A percentile compares a stretch with the other conserved stretches of the same genome.
Evolutionary conservation across 2,329 filamentous ascomycete genomes (phyloP).

Genomic region (Geosmithia putterillii): DNA sequence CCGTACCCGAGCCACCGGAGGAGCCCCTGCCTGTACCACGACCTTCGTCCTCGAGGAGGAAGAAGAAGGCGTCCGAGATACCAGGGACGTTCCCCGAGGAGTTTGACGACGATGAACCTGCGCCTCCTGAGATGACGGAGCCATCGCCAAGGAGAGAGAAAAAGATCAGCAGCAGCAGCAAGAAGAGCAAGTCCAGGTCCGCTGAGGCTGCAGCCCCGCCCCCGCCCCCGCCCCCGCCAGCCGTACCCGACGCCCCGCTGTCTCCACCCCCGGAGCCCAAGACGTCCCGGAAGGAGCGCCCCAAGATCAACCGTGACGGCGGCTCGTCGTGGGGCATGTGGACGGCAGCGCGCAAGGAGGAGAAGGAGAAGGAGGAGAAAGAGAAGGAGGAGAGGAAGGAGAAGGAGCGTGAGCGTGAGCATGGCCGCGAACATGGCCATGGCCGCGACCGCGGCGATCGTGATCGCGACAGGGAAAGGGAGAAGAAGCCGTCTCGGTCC

Average conservation of each 20-base stretch:
- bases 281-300: slow-evolving; percentile 61
- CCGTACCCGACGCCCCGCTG: slow-evolving; percentile 32
- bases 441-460: too few species aligned
- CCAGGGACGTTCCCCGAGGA: slow-evolving; percentile 45
- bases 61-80: slow-evolving; percentile 20
- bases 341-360: slow-evolving; percentile 29
- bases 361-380: slow-evolving; percentile 17
- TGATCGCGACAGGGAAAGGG: neutral
- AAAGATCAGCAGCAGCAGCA: slow-evolving; percentile 1
- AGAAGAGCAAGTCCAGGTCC: slow-evolving; percentile 12
- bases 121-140: slow-evolving; percentile 1
- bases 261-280: slow-evolving; percentile 43
- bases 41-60: slow-evolving; percentile 8
- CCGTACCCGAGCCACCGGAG: slow-evolving; percentile 7
- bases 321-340: slow-evolving; percentile 65
- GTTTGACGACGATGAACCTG: slow-evolving; percentile 2
- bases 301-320: slow-evolving; percentile 61
- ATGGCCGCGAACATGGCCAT: neutral
- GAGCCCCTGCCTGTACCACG: slow-evolving; percentile 1
- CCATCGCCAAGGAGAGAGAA: slow-evolving; percentile 4
- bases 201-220: slow-evolving; percentile 14
- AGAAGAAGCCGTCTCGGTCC: slow-evolving; percentile 36
- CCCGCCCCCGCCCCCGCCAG: slow-evolving; percentile 28
- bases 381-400: slow-evolving; percentile 19
- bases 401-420: slow-evolving; percentile 3